Evolutionary conservation across 352 stramenopile genomes (phyloP).

Genomic region (Achlya hypogyna): DNA sequence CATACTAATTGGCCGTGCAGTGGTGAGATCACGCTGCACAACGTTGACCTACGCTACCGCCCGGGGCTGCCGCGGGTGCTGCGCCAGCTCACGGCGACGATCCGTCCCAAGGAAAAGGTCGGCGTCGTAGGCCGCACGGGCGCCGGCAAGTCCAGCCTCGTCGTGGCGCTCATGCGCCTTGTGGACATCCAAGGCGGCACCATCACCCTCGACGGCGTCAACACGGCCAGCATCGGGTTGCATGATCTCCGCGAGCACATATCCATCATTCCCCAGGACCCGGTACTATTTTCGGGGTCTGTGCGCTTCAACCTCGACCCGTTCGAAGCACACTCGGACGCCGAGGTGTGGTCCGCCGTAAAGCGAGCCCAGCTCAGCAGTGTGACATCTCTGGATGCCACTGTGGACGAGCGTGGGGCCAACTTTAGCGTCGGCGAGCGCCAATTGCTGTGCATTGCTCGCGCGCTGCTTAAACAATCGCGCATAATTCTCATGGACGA

Average conservation of each 20-base stretch:
- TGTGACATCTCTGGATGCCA: slow-evolving; percentile 38
- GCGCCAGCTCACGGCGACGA: slow-evolving; percentile 62
- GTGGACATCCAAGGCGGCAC: slow-evolving; percentile 68
- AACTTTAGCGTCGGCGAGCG: slow-evolving; percentile 81
- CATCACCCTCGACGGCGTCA: slow-evolving; percentile 73
- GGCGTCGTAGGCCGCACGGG: slow-evolving; percentile 76
- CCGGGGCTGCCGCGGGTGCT: slow-evolving; percentile 45
- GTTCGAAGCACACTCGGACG: slow-evolving; percentile 55
- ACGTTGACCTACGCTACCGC: slow-evolving; percentile 54
- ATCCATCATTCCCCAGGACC: slow-evolving; percentile 91
- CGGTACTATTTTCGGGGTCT: slow-evolving; percentile 89
- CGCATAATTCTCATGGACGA: slow-evolving; percentile 79
- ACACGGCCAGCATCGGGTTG: slow-evolving; percentile 32
- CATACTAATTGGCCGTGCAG: slow-evolving; percentile 37
- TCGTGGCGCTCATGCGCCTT: slow-evolving; percentile 86
- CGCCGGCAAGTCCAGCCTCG: slow-evolving; percentile 85
- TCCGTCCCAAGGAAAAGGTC: slow-evolving; percentile 83
- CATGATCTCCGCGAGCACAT: slow-evolving; percentile 36
- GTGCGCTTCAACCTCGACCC: slow-evolving; percentile 77
- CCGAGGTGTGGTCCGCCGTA: slow-evolving; percentile 83
- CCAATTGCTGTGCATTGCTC: slow-evolving; percentile 73
- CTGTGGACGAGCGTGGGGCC: slow-evolving; percentile 48
- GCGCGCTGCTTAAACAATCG: slow-evolving; percentile 60
- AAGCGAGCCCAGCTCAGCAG: slow-evolving; percentile 82
- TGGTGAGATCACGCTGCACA: slow-evolving; percentile 59